Percentiles rank a stretch among this genome's conserved stretches.
phyloP scores from a whole-genome alignment of 768 basidiomycete species.

The Auricularia heimuer region DNA sequence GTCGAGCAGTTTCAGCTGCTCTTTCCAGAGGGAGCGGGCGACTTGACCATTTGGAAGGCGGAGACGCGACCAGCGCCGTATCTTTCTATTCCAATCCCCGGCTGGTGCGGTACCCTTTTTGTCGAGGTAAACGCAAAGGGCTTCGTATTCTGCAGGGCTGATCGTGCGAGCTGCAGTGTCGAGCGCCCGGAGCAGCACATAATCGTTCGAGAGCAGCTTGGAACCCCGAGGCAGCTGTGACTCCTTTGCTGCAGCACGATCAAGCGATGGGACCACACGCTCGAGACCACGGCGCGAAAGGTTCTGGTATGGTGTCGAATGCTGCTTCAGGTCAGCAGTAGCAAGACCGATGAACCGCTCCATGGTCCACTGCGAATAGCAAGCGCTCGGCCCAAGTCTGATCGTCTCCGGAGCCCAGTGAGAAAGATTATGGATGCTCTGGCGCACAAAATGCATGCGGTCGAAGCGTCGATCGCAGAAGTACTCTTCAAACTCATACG shows the following conservation, averaged over 20 bases:
- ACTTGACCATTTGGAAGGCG: no score
- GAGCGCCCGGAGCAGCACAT: no score
- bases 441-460: conserved; percentile 26
- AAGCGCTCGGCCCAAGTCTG: conserved; percentile 15
- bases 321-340: conserved; percentile 1
- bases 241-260: no score
- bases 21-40: no score
- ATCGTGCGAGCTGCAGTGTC: no score
- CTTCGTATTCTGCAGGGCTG: no score
- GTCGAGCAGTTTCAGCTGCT: no score
- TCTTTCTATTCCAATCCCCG: no score
- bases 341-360: neutral
- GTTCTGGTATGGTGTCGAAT: conserved; percentile 1
- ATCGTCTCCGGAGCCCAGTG: conserved; percentile 21
- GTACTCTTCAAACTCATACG: conserved; percentile 25
- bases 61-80: no score
- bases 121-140: no score
- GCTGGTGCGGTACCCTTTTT: neutral
- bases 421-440: conserved; percentile 23
- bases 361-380: conserved; percentile 13
- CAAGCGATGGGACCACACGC: neutral
- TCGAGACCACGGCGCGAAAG: neutral
- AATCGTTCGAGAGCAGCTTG: no score
- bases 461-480: conserved; percentile 21
- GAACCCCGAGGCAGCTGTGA: no score